These are phyloP conservation scores for Leccinellum luteum DNA, from an alignment of 768 basidiomycete species.

Conservation along the genomic window DNA sequence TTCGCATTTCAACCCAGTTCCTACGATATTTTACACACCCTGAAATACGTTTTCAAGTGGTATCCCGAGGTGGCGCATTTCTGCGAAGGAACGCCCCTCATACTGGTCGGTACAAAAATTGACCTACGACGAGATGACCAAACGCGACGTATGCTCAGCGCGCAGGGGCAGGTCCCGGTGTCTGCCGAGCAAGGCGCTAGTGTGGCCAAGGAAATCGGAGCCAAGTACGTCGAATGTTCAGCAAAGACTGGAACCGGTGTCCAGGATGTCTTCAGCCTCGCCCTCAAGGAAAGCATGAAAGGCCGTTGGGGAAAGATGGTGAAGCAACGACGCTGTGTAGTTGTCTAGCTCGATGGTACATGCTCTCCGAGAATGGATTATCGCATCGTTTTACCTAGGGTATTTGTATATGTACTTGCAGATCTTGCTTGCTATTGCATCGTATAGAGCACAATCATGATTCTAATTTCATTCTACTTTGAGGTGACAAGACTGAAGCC, in stretches of 20 bases:
- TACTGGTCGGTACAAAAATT: slow-evolving; percentile 91
- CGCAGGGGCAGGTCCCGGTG: slow-evolving; percentile 84
- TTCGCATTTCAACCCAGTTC: slow-evolving; percentile 30
- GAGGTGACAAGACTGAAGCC: slow-evolving; percentile 17
- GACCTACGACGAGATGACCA: slow-evolving; percentile 86
- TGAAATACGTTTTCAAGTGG: slow-evolving; percentile 56
- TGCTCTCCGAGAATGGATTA: slow-evolving; percentile 10
- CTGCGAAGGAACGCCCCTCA: slow-evolving; percentile 83
- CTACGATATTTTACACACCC: background rate
- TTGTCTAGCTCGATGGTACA: slow-evolving; percentile 34
- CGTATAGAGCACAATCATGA: slow-evolving; percentile 3
- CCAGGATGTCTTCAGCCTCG: slow-evolving; percentile 87
- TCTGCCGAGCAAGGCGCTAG: slow-evolving; percentile 75
- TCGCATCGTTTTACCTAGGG: slow-evolving; percentile 12
- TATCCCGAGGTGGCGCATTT: slow-evolving; percentile 91
- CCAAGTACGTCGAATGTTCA: slow-evolving; percentile 90
- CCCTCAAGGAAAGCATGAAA: slow-evolving; percentile 86
- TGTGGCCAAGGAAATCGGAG: slow-evolving; percentile 93
- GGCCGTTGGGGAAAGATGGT: slow-evolving; percentile 73
- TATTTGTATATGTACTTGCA: slow-evolving; percentile 31
- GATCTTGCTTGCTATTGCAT: slow-evolving; percentile 27
- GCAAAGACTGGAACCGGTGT: slow-evolving; percentile 91
- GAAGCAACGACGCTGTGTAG: slow-evolving; percentile 69
- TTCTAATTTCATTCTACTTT: slow-evolving; percentile 23
- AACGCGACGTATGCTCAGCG: slow-evolving; percentile 82